Evolutionary conservation across 768 basidiomycete species (phyloP), one percentile per base, ranked within the genome.

Genomic region (Trametes villosa): DNA sequence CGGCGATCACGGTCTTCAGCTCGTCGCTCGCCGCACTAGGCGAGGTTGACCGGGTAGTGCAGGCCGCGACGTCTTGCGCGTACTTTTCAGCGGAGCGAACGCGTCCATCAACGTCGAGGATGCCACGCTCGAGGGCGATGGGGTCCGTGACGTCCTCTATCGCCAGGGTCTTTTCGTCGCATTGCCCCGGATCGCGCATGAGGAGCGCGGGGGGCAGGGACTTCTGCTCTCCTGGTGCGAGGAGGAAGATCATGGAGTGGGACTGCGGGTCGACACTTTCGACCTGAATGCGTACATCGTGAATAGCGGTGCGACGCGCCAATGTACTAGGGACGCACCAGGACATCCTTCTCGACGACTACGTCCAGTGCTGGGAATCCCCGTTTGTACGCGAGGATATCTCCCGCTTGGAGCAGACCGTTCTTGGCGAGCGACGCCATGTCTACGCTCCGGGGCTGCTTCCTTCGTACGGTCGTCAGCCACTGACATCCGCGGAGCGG

Each of bases 361-460:
- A 81, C 30, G 47, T 73, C 70, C 9, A 76, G 57, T 3, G 65
- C 64, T 0, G 77, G 50, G 65, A 87, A 86, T n/a, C 74, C 70
- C 17, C 85, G 79, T 59, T 73, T 76, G 67, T 85, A 84, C 2
- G 80, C 77, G 13, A 88, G 71, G 6, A 88, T 71, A 70, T 88
- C 86, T 4, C 84, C 85, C 18, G 77, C 76, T 40, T 76, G 75
- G 31, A 86, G 56, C 13, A 84, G 74, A 0, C 74, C 75, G 42
- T 74, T 73, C 65, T 79, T 78, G 6, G 74, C 81, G 13, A 87
- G 75, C 18, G 75, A 76, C 15, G 68, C 62, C 5, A 86, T 71
- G 60, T 79, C 81, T 49, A 83, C 63, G 3, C 20, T 15, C 13
- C 22, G 6, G 6, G 40, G 17, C 33, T 34, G 47, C 36, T 51